phyloP scores from a whole-genome alignment of 129 eudicot species.

The Erigeron canadensis region DNA sequence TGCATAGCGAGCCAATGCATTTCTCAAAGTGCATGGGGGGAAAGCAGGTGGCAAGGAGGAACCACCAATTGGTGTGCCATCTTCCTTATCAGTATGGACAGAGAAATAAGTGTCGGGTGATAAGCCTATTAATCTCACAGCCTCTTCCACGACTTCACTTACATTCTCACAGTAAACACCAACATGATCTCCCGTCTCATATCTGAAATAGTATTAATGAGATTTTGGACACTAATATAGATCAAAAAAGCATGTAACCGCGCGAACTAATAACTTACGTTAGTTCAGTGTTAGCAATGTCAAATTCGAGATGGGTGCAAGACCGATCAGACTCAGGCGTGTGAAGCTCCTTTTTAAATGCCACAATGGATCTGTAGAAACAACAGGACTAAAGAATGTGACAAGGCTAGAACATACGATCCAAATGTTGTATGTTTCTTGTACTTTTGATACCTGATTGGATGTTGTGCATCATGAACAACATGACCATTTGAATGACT shows the following conservation, averaged over 20 bases:
- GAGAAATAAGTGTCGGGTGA: constrained; percentile 65
- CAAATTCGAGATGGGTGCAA: constrained; percentile 93
- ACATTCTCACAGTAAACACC: constrained; percentile 82
- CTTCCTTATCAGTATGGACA: constrained; percentile 63
- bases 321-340: constrained; percentile 84
- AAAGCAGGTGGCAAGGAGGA: constrained; percentile 79
- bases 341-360: constrained; percentile 85
- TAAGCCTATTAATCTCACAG: constrained; percentile 54
- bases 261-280: constrained; percentile 45
- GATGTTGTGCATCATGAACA: constrained; percentile 87
- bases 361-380: constrained; percentile 59
- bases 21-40: constrained; percentile 76
- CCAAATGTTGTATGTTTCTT: constrained; percentile 1
- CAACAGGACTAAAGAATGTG: background rate
- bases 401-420: background rate
- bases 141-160: constrained; percentile 73
- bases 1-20: constrained; percentile 74
- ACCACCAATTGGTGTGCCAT: constrained; percentile 69
- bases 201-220: constrained; percentile 37
- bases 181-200: constrained; percentile 90
- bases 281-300: constrained; percentile 74
- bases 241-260: background rate
- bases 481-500: constrained; percentile 58
- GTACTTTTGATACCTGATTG: constrained; percentile 64
- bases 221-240: background rate